Conservation (phyloP, 2,329 filamentous ascomycete genomes). For the Hypoxylon sp. region DNA sequence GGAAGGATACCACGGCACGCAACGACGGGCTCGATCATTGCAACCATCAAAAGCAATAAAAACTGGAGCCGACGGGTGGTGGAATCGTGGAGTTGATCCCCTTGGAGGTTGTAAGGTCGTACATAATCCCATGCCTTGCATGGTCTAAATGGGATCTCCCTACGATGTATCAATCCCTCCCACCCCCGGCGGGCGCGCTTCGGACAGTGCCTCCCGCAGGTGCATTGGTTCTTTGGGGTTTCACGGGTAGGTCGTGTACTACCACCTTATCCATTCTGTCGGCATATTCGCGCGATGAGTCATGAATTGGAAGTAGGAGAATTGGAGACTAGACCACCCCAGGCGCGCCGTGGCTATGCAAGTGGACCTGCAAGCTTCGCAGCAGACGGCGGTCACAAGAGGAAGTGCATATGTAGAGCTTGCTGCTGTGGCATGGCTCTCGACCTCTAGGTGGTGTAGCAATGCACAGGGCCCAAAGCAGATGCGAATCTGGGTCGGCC, state of each 20-base stretch:
- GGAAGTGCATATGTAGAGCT: slow-evolving; percentile 48
- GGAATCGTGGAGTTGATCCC: slow-evolving; percentile 42
- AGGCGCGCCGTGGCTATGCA: slow-evolving; percentile 33
- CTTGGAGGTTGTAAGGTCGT: slow-evolving; percentile 32
- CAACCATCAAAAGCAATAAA: slow-evolving; percentile 40
- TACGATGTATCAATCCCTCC: slow-evolving; percentile 13
- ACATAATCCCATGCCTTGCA: slow-evolving; percentile 43
- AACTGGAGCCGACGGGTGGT: slow-evolving; percentile 39
- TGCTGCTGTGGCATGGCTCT: slow-evolving; percentile 36
- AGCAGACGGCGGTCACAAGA: slow-evolving; percentile 56
- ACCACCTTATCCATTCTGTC: slow-evolving; percentile 35
- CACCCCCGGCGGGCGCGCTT: slow-evolving; percentile 40
- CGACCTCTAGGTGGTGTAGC: slow-evolving; percentile 30
- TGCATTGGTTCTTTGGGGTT: slow-evolving; percentile 44
- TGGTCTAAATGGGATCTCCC: slow-evolving; percentile 37
- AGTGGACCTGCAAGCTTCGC: slow-evolving; percentile 52
- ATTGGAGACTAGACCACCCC: slow-evolving; percentile 1
- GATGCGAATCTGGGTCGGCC: slow-evolving; percentile 39
- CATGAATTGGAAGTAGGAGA: slow-evolving; percentile 21
- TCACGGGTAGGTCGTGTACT: slow-evolving; percentile 39
- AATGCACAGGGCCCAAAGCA: slow-evolving; percentile 43
- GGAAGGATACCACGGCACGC: slow-evolving; percentile 41
- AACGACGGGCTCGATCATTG: slow-evolving; percentile 43
- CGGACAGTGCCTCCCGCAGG: slow-evolving; percentile 49
- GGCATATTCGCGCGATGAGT: slow-evolving; percentile 32